A percentile compares a stretch with the other conserved stretches of the same genome.
These are phyloP conservation scores for Kwoniella mangroviensis DNA, from an alignment of 768 basidiomycete genomes.

Conservation along the genomic window DNA sequence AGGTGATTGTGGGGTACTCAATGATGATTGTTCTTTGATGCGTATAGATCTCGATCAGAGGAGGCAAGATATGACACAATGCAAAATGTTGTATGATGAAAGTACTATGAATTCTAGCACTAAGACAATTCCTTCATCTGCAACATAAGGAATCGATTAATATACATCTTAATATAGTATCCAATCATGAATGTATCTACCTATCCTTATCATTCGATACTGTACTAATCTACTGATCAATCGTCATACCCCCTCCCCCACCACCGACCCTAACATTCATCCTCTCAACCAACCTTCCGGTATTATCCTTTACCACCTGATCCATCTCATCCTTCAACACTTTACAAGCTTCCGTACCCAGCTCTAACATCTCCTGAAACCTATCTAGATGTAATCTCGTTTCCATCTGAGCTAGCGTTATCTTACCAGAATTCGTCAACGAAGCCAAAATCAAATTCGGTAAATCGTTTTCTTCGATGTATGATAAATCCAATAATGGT, in stretches of 20 bases:
- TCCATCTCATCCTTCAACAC: constrained; percentile 86
- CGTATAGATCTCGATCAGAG: no score
- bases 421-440: constrained; percentile 81
- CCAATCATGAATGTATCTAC: neutral
- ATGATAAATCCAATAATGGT: constrained; percentile 83
- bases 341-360: constrained; percentile 76
- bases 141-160: no score
- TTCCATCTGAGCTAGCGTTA: constrained; percentile 90
- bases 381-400: constrained; percentile 89
- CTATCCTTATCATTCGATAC: neutral
- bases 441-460: constrained; percentile 87
- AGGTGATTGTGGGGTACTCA: constrained; percentile 5
- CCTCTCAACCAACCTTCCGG: constrained; percentile 67
- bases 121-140: neutral
- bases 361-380: constrained; percentile 82
- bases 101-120: neutral
- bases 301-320: constrained; percentile 68
- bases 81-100: neutral
- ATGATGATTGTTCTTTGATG: no score
- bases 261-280: constrained; percentile 61
- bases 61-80: neutral
- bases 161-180: neutral
- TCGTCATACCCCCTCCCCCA: neutral
- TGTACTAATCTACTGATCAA: neutral
- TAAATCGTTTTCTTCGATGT: constrained; percentile 86